Evolutionary conservation across 164 flowering plant species (phyloP).

Genomic region (Annona squamosa): DNA sequence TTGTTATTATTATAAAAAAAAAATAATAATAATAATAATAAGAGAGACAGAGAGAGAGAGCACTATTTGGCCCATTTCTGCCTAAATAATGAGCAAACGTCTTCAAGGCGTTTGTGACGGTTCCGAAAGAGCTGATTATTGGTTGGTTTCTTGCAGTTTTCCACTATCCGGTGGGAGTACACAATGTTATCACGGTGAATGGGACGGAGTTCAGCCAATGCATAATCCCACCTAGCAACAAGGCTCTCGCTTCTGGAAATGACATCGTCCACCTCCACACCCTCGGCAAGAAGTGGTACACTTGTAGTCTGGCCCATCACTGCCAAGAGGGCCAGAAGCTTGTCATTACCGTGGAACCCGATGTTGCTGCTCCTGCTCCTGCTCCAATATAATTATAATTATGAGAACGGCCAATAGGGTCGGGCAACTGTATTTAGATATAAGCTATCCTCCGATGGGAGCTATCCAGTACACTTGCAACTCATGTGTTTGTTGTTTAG

Average conservation of each 20-base stretch:
- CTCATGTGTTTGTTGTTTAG: too few species aligned
- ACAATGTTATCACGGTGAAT: background rate
- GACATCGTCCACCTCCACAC: background rate
- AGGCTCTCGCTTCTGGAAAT: background rate
- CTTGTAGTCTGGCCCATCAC: background rate
- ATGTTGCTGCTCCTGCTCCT: background rate
- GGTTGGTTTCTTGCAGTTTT: background rate
- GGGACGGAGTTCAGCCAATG: background rate
- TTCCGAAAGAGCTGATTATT: background rate
- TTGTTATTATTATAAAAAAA: too few species aligned
- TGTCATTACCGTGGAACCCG: background rate
- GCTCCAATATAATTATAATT: background rate
- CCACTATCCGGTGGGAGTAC: background rate
- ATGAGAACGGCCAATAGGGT: too few species aligned
- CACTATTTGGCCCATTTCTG: too few species aligned
- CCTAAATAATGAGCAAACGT: too few species aligned
- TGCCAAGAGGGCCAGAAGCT: background rate
- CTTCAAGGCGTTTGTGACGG: background rate
- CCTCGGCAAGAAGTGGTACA: background rate
- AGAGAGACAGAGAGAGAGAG: too few species aligned
- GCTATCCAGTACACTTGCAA: too few species aligned
- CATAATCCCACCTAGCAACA: background rate
- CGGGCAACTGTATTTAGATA: too few species aligned
- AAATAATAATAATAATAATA: too few species aligned
- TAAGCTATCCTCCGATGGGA: too few species aligned